Base-by-base conservation (phyloP, 192 early-diverging fungal genomes). In the Backusella westeae region DNA sequence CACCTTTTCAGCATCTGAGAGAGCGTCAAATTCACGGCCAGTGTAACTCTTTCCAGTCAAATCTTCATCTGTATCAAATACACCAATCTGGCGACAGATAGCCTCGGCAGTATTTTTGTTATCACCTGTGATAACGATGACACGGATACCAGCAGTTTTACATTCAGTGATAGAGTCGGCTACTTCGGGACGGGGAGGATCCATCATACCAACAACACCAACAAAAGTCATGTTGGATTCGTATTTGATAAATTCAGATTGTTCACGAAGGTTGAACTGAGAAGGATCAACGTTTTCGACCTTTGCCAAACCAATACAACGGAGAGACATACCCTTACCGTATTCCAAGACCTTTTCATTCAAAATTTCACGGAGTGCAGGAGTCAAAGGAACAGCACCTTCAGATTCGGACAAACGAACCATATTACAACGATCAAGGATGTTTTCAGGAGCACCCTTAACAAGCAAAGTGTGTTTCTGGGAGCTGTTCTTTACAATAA, bases 81-180 rank as follows among this genome's bases (percentile, higher is more conserved):
- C 92, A 56, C 98, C 98, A 86, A 99, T 98, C 77, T 92, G 86
- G 73, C 94, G 92, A 82, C 96, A 97, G 77, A 99, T 97, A 72
- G 94, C 89, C 86, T 98, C 96, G 63, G 97, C 97, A 6, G 97
- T 99, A 81, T 94, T 93, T 85, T 95, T 94, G 86, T 97, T 94
- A 86, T 99, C 97, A 79, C 97, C 98, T 32, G 97, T 99, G 79
- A 99, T 97, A 23, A 99, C 95, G 81, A 99, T 94, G 26, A 99
- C 98, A 53, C 97, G 91, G 75, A 99, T 98, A 68, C 98, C 98
- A 34, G 98, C 98, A 63, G 90, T 91, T 44, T 90, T 86, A 84
- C 98, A 99, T 75, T 93, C 91, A 66, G 78, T 81, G 80, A 99
- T 96, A 21, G 96, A 91, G 26, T 80, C 89, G 66, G 82, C 82